Evolutionary conservation across 1,139 yeast species (phyloP), one percentile per base, ranked within the genome.

Genomic region (Insectozyma bohioensis): DNA sequence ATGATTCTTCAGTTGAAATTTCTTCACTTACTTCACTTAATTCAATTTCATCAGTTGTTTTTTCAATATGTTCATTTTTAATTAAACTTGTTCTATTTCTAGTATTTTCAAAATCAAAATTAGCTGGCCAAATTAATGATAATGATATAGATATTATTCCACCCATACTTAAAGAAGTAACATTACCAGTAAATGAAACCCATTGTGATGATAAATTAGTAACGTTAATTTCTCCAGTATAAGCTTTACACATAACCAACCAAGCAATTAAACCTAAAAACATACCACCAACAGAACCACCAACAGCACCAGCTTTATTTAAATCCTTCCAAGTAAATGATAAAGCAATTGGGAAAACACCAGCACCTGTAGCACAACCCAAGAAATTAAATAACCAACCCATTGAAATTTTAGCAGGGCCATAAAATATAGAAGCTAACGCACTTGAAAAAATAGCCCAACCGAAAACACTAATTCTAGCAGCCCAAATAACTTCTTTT

Each of bases 371-470:
- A 6, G 39, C 38, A 20, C 35, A 28, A 56, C 71, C 70, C 22
- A 64, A 50, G 47, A 70, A 70, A 48, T 67, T 60, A 48, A 67
- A 63, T 31, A 64, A 43, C 64, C 67, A 64, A 10, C 68, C 67
- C 41, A 39, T 41, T 13, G 32, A 21, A 10, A 41, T 41, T 12
- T 35, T 34, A 10, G 43, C 58, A 37, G 68, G 63, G 17, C 58
- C 57, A 34, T 67, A 63, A 42, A 71, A 58, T n/a, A 69, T 58
- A 14, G 65, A 56, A 5, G 72, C 70, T 23, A 69, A 49, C 2
- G 54, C 66, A 12, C 68, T 59, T 26, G 68, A 56, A 38, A 60
- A 55, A 5, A 33, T 28, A 1, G 44, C 44, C 44, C 44, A 67
- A 2, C 49, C 37, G 40, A 67, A 50, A 14, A 65, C 76, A 20